Evolutionary conservation across 2,329 filamentous ascomycete species (phyloP), one percentile per base, ranked within the genome.

Genomic region (Xylariaceae sp.): DNA sequence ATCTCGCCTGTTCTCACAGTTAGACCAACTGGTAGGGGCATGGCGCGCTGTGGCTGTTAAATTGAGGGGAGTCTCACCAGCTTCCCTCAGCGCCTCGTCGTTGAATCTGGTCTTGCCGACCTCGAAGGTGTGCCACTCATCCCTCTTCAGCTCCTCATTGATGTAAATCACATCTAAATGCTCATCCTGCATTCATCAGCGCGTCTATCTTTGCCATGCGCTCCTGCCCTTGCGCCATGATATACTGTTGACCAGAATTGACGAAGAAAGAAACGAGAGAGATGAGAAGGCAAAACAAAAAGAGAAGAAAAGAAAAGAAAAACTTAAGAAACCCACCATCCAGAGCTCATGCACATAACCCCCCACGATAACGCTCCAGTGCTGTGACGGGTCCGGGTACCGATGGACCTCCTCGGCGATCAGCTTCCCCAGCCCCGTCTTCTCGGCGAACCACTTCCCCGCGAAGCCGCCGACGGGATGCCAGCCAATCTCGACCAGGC

Each of bases 321-420:
- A n/a, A n/a, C n/a, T n/a, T n/a, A n/a, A n/a, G n/a, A n/a, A n/a
- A n/a, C n/a, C n/a, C n/a, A n/a, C n/a, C n/a, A n/a, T n/a, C n/a
- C n/a, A n/a, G n/a, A n/a, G n/a, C n/a, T n/a, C n/a, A n/a, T n/a
- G n/a, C n/a, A n/a, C 43, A 25, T 43, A 45, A 12, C 43, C 42
- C 3, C 42, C 42, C n/a, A 45, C 40, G 9, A 45, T 29, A 18
- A 45, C 40, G 9, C 40, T 40, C 42, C 42, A 45, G 12, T 45
- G 42, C 32, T 45, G 42, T 11, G 42, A 43, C 17, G 42, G 42
- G 30, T 45, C 42, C 15, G 42, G 42, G 15, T 40, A 45, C 17
- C 39, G 35, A 17, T 43, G 26, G 9, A 45, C 40, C 32, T 40
- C 40, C 29, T 39, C 35, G 14, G 40, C 24, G 19, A 45, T 35